Evolutionary conservation across 2,329 filamentous ascomycete genomes (phyloP).

Genomic region (Botrytis porri): DNA sequence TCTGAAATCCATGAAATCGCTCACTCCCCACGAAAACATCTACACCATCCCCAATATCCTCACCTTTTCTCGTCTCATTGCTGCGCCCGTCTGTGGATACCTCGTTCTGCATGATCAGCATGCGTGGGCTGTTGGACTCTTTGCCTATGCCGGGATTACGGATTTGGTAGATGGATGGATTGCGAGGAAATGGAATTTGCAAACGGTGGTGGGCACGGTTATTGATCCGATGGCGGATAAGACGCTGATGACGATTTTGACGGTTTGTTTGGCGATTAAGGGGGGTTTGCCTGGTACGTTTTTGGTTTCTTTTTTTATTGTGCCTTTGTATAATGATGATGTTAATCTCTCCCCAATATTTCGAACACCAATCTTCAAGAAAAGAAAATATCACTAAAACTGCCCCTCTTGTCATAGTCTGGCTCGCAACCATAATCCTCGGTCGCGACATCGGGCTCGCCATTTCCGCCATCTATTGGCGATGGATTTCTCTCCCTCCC

Average conservation of each 20-base stretch:
- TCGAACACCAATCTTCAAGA: not conserved
- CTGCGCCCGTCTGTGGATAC: constrained; percentile 84
- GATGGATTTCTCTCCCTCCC: constrained; percentile 88
- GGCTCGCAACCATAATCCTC: constrained; percentile 85
- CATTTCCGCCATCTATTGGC: constrained; percentile 87
- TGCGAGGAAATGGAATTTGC: constrained; percentile 78
- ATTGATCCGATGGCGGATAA: constrained; percentile 98
- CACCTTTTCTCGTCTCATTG: constrained; percentile 79
- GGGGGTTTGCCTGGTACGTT: constrained; percentile 72
- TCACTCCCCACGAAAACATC: constrained; percentile 74
- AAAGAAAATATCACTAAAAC: not conserved
- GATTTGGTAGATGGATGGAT: constrained; percentile 95
- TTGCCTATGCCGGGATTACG: constrained; percentile 86
- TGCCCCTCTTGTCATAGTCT: constrained; percentile 52
- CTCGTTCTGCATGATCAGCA: constrained; percentile 82
- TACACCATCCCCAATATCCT: constrained; percentile 95
- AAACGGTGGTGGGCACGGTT: constrained; percentile 91
- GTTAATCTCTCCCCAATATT: not conserved
- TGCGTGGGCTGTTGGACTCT: constrained; percentile 75
- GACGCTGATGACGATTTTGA: constrained; percentile 88
- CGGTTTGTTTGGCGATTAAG: constrained; percentile 79
- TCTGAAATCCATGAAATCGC: constrained; percentile 32
- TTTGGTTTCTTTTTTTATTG: not conserved
- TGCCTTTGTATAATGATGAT: not conserved
- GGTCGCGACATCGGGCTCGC: constrained; percentile 82